Percentiles rank a stretch among this genome's conserved stretches.
These are phyloP conservation scores for Diversispora eburnea DNA, from an alignment of 192 early-diverging fungal species.

Conservation along the genomic window DNA sequence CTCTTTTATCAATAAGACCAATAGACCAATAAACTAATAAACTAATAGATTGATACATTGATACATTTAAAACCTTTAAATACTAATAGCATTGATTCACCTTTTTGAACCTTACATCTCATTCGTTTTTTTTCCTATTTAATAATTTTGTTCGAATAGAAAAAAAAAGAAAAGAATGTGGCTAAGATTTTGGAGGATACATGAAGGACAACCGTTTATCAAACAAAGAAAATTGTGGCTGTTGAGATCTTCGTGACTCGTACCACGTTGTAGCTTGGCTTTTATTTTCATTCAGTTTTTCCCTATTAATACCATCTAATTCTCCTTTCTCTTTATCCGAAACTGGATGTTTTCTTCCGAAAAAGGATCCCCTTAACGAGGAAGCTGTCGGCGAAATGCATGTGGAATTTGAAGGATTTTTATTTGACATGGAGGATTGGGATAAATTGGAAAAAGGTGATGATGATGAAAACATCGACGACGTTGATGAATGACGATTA, in stretches of 20 bases:
- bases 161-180: too few relatives aligned
- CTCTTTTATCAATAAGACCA: too few relatives aligned
- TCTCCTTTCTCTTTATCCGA: constrained; percentile 26
- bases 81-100: too few relatives aligned
- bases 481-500: not conserved
- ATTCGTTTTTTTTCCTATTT: too few relatives aligned
- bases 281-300: not conserved
- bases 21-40: too few relatives aligned
- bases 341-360: constrained; percentile 3
- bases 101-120: too few relatives aligned
- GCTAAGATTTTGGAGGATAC: constrained; percentile 1
- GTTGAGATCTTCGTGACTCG: not conserved
- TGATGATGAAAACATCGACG: not conserved
- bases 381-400: not conserved
- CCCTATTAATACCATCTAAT: not conserved
- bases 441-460: constrained; percentile 17
- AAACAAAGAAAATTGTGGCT: constrained; percentile 15
- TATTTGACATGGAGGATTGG: not conserved
- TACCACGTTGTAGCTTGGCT: not conserved
- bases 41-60: too few relatives aligned
- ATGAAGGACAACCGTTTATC: constrained; percentile 14
- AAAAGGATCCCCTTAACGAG: constrained; percentile 11
- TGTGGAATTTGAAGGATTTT: not conserved
- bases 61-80: too few relatives aligned
- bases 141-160: too few relatives aligned